phyloP scores from a whole-genome alignment of 2,329 filamentous ascomycete species.

The Neopestalotiopsis rosae region DNA sequence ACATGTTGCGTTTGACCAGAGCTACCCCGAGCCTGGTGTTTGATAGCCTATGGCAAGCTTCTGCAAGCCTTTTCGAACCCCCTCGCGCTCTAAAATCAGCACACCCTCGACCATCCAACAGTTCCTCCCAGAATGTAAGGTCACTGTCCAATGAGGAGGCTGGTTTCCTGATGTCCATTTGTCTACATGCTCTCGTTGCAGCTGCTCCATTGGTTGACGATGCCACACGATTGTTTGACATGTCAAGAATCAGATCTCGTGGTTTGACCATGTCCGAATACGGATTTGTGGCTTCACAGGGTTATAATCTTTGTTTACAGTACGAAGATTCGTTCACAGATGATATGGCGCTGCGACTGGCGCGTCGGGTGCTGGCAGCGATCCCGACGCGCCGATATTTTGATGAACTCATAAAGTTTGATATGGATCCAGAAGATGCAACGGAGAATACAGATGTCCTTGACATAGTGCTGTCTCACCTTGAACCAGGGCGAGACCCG shows the following conservation, averaged over 20 bases:
- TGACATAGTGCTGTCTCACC: slow-evolving; percentile 54
- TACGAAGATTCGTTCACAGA: slow-evolving; percentile 70
- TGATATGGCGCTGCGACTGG: slow-evolving; percentile 63
- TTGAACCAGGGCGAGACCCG: slow-evolving; percentile 52
- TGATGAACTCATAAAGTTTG: slow-evolving; percentile 46
- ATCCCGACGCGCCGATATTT: slow-evolving; percentile 59
- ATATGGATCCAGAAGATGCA: slow-evolving; percentile 39
- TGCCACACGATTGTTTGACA: slow-evolving; percentile 56
- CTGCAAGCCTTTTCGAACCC: slow-evolving; percentile 62
- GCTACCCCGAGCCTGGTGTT: slow-evolving; percentile 64
- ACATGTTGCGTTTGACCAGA: slow-evolving; percentile 64
- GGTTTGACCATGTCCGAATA: slow-evolving; percentile 55
- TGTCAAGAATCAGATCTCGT: slow-evolving; percentile 64
- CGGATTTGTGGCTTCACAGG: slow-evolving; percentile 51
- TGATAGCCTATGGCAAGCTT: slow-evolving; percentile 68
- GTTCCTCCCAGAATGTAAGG: slow-evolving; percentile 40
- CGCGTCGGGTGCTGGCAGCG: slow-evolving; percentile 62
- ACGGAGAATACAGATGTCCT: slow-evolving; percentile 48
- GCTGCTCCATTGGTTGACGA: slow-evolving; percentile 57
- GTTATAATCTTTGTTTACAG: slow-evolving; percentile 57
- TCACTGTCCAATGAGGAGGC: slow-evolving; percentile 55
- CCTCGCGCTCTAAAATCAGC: slow-evolving; percentile 50
- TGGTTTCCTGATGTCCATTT: slow-evolving; percentile 61
- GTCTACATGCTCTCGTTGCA: slow-evolving; percentile 66
- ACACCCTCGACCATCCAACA: slow-evolving; percentile 42